Evolutionary conservation across 2,329 filamentous ascomycete genomes (phyloP).

Genomic region (Rhynchosporium agropyri): DNA sequence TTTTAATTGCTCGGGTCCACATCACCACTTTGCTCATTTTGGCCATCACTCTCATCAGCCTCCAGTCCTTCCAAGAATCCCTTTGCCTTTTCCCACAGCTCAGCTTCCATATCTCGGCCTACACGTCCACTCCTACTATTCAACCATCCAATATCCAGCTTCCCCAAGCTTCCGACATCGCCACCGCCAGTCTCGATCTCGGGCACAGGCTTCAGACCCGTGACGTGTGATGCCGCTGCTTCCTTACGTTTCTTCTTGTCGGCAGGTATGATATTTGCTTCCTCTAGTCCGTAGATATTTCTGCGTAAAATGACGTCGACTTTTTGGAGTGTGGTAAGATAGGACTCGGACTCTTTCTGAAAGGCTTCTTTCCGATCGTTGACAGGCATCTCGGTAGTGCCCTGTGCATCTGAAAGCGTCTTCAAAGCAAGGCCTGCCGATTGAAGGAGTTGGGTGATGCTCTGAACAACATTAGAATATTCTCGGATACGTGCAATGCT

Average conservation of each 20-base stretch:
- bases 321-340: slow-evolving; percentile 72
- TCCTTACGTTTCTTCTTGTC: slow-evolving; percentile 36
- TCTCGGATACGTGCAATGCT: not conserved
- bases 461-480: slow-evolving; percentile 29
- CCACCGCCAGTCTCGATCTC: slow-evolving; percentile 31
- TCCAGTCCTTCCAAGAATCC: slow-evolving; percentile 53
- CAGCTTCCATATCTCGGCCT: slow-evolving; percentile 79
- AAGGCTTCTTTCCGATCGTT: slow-evolving; percentile 49
- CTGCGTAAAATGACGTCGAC: slow-evolving; percentile 75
- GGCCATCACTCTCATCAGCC: slow-evolving; percentile 21
- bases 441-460: slow-evolving; percentile 52
- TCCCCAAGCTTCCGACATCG: slow-evolving; percentile 50
- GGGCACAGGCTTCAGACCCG: slow-evolving; percentile 24
- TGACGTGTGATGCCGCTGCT: slow-evolving; percentile 1
- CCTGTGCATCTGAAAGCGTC: slow-evolving; percentile 57
- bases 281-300: slow-evolving; percentile 78
- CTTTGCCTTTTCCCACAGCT: slow-evolving; percentile 70
- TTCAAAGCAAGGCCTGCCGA: slow-evolving; percentile 65
- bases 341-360: slow-evolving; percentile 63
- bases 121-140: slow-evolving; percentile 85
- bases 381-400: slow-evolving; percentile 20
- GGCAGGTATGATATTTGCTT: slow-evolving; percentile 70
- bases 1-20: slow-evolving; percentile 18
- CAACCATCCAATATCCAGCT: slow-evolving; percentile 82
- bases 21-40: slow-evolving; percentile 18